Evolutionary conservation across 768 basidiomycete genomes (phyloP), one percentile per base, ranked within the genome.

Genomic region (Nevesoporus exiguus): DNA sequence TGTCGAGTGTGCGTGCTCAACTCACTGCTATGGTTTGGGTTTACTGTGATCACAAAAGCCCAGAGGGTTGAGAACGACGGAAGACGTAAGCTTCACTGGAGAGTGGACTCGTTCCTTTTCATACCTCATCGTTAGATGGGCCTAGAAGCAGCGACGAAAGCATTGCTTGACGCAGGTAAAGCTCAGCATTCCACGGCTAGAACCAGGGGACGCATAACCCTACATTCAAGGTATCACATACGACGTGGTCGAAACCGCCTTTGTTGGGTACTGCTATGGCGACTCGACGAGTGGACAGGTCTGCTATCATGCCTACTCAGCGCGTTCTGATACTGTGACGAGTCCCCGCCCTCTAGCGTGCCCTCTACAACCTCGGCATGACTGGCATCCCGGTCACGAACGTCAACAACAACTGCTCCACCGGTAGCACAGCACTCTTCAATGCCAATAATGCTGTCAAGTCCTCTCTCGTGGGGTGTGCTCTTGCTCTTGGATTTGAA

Each of bases 361-460:
- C 89, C 7, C 74, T 93, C 19, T 93, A 93, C 71, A 85, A 84
- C 65, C 82, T 93, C 39, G 91, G 91, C 19, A 77, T 93, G 68
- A 93, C 90, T 0, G 77, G 83, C 31, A 92, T 93, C 54, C 90
- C 91, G 0, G 85, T 93, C 63, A 79, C 86, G 47, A 93, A 93
- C 61, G 88, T 93, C 40, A 92, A 90, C 75, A 93, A 93, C 71
- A 90, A 90, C 69, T 92, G 90, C 63, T 85, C 90, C 4, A 90
- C 90, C 0, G 90, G 90, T 5, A 86, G 85, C 47, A 79, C 87
- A 0, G 90, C 92, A 6, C 76, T 93, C 21, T 89, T 80, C 67
- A 80, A 87, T 43, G 88, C 86, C 7, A 86, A 86, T 59, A 83
- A 78, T 22, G 77, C 80, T 9, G 82, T 93, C 42, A 88, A 85